Percentiles rank a stretch among this genome's conserved stretches.
Conservation (phyloP, 1,284 basidiomycete genomes). For the Cryptococcus sp. region DNA sequence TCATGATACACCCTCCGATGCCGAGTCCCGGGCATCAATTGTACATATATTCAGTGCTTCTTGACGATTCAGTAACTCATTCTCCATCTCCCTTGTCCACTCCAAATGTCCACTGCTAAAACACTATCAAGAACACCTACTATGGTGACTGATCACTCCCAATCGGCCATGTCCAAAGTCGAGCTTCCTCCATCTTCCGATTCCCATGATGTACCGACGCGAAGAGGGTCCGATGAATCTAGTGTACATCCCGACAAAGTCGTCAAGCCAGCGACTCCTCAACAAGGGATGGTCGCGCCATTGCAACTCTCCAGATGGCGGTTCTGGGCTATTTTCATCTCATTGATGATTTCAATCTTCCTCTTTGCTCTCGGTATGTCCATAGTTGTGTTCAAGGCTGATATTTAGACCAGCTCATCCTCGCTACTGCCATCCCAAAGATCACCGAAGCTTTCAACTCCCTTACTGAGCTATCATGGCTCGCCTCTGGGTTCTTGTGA, state of each 20-base stretch:
- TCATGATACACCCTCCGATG: too few species aligned
- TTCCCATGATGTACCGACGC: not conserved
- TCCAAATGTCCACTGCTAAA: not conserved
- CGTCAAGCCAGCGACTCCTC: not conserved
- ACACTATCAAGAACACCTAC: not conserved
- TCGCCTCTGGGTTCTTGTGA: slow-evolving; percentile 42
- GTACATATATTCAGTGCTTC: too few species aligned
- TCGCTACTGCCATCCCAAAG: slow-evolving; percentile 47
- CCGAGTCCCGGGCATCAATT: too few species aligned
- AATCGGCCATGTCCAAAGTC: not conserved
- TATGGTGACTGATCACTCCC: not conserved
- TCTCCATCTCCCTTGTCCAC: too few species aligned
- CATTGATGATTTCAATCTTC: slow-evolving; percentile 41
- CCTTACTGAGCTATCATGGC: slow-evolving; percentile 49
- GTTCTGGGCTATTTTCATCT: slow-evolving; percentile 35
- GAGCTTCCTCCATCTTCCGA: not conserved
- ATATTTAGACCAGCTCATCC: slow-evolving; percentile 46
- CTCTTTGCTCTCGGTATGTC: slow-evolving; percentile 39
- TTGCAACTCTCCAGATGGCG: slow-evolving; percentile 23
- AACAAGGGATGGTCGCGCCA: slow-evolving; percentile 9
- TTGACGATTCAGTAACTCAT: too few species aligned
- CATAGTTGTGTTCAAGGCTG: not conserved
- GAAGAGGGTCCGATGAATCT: too few species aligned
- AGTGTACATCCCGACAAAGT: too few species aligned
- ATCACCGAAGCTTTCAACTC: slow-evolving; percentile 48